Evolutionary conservation across 148 eudicot species (phyloP), one percentile per base, ranked within the genome.

Genomic region (Polygonum maritimum): DNA sequence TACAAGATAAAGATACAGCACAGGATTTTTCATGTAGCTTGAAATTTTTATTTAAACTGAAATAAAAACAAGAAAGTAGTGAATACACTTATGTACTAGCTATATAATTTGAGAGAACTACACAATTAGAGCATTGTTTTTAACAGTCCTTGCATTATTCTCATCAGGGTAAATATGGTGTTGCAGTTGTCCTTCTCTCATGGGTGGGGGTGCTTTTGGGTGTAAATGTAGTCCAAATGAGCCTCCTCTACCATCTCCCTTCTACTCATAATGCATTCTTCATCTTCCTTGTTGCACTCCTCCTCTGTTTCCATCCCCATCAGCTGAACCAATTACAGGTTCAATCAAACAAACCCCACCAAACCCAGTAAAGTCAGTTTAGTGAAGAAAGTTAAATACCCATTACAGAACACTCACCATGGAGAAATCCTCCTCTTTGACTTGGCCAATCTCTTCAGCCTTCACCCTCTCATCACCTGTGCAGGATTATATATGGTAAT

Each of bases 201-300:
- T 13, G 55, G 55, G 15, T 49, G 55, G 4, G 13, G 55, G 31
- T 77, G 81, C 75, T 77, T 82, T 80, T 90, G 94, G 65, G 91
- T 88, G 83, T 88, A 90, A 7, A 90, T 90, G 82, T 90, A 90
- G 54, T 90, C 94, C 86, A 90, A 79, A 79, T 90, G 94, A 69
- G 89, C 89, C 76, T 90, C 94, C 38, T 77, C 84, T 57, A 80
- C 45, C 63, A 75, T 74, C 79, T 1, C 31, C 31, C 87, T 87
- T 76, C 87, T 88, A 70, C 78, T 49, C 2, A 74, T 26, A 26
- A 26, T 67, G 84, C 93, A 89, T 41, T 82, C 91, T 79, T 89
- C 87, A 52, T 84, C 86, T 82, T 77, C 81, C n/a, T 45, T 82
- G 52, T 76, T 73, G 78, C 88, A 87, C 7, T 72, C 85, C n/a